Evolutionary conservation across 495 filamentous ascomycete species (phyloP), one percentile per base, ranked within the genome.

Genomic region (Xylaria grammica): DNA sequence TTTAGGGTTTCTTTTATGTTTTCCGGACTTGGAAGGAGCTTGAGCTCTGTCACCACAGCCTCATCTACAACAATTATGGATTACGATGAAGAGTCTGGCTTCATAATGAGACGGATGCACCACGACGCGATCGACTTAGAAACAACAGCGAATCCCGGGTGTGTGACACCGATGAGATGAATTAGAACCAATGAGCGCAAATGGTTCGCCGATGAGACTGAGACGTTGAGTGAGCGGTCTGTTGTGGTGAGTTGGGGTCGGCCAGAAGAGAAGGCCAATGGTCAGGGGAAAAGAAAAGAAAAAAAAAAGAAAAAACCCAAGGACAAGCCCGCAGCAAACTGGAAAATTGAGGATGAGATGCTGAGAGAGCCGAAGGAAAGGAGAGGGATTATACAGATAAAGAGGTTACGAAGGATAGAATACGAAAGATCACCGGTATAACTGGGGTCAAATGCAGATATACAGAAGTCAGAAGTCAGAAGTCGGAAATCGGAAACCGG

Each of bases 1-100:
- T 36, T 36, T 40, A 27, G 60, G 56, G 20, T 40, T 24, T 49
- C 20, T n/a, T n/a, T n/a, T n/a, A n/a, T n/a, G 13, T 27, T 49
- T 7, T 46, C 63, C 30, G 63, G 42, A 29, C 24, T 27, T 64
- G 32, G 34, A 57, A 46, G 42, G 62, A 59, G 59, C 30, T 24
- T 20, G 19, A 44, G 22, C 30, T 11, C 29, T 11, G 20, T 55
- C 60, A 72, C 52, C 60, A 60, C 53, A 45, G 55, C 63, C 64
- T 58, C 65, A 26, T 65, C 65, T 52, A 66, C 60, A 62, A 61
- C 51, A 67, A 69, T 64, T 61, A 66, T 48, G 42, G 60, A 66
- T 67, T 69, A 73, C 46, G 45, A 57, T 13, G 53, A 64, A 58
- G 30, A 42, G 15, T 49, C 44, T 30, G 17, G 42, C 53, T 50